Evolutionary conservation across 1,284 basidiomycete genomes (phyloP).

Genomic region (Rhodotorula sp.): DNA sequence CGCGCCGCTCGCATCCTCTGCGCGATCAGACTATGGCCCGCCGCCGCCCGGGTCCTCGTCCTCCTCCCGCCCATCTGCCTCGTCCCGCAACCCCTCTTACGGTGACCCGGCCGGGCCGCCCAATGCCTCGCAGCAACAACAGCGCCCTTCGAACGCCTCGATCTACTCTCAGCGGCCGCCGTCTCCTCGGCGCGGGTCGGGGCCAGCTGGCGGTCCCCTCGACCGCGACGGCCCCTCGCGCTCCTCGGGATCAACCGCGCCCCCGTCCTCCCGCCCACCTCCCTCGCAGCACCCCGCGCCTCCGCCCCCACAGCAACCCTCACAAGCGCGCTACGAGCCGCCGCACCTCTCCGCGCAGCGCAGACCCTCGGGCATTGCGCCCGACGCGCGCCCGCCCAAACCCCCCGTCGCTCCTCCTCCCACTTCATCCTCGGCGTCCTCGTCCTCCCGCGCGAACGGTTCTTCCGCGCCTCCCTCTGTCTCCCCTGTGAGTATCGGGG

Average conservation of each 20-base stretch:
- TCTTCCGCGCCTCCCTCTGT: neutral
- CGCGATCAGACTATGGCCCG: conserved; percentile 10
- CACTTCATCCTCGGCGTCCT: neutral
- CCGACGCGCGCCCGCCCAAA: neutral
- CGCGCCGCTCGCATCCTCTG: neutral
- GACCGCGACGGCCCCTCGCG: neutral
- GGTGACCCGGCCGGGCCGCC: neutral
- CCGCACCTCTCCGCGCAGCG: neutral
- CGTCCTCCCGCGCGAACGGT: neutral
- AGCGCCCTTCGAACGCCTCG: conserved; percentile 5
- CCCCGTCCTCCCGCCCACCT: neutral
- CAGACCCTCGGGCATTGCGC: neutral
- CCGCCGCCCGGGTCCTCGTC: conserved; percentile 6
- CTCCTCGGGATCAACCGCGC: neutral
- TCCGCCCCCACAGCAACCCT: neutral
- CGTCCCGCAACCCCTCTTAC: neutral
- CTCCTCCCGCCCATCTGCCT: conserved; percentile 6
- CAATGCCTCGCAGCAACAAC: neutral
- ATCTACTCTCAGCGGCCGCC: neutral
- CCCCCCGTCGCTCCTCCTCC: neutral
- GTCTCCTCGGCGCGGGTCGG: neutral
- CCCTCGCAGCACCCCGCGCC: neutral
- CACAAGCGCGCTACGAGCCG: neutral
- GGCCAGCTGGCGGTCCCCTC: neutral
- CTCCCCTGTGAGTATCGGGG: neutral